Percentiles rank a stretch among this genome's conserved stretches.
phyloP scores from a whole-genome alignment of 2,329 filamentous ascomycete species.

The Didymella sp. region DNA sequence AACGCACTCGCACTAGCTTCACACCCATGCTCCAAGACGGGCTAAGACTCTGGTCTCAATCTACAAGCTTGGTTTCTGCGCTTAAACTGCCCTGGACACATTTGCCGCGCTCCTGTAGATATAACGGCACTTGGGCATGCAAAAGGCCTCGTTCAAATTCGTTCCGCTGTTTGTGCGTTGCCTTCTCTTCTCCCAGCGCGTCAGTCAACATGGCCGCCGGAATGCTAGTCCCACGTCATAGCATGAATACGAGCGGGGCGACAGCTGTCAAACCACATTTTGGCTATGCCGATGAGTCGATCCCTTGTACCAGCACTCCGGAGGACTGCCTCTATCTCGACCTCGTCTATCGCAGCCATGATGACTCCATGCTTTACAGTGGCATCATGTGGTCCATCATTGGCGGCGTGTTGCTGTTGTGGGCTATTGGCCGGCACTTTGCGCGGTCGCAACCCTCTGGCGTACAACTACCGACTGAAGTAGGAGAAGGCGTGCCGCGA shows the following conservation, averaged over 20 bases:
- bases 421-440: background rate
- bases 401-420: background rate
- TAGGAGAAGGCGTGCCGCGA: background rate
- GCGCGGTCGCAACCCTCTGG: background rate
- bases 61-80: background rate
- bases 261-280: background rate
- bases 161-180: background rate
- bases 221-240: background rate
- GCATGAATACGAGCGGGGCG: background rate
- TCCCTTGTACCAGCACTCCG: background rate
- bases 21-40: background rate
- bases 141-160: background rate
- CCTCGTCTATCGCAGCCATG: background rate
- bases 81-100: background rate
- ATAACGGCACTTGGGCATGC: background rate
- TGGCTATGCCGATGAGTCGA: background rate
- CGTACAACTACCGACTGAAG: background rate
- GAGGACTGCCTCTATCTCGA: background rate
- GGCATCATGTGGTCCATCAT: background rate
- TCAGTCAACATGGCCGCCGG: background rate
- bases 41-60: background rate
- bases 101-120: background rate
- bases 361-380: background rate
- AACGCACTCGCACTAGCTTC: background rate
- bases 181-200: background rate